Evolutionary conservation across 441 rosid species (phyloP), one percentile per base, ranked within the genome.

Genomic region (Viola pubescens): DNA sequence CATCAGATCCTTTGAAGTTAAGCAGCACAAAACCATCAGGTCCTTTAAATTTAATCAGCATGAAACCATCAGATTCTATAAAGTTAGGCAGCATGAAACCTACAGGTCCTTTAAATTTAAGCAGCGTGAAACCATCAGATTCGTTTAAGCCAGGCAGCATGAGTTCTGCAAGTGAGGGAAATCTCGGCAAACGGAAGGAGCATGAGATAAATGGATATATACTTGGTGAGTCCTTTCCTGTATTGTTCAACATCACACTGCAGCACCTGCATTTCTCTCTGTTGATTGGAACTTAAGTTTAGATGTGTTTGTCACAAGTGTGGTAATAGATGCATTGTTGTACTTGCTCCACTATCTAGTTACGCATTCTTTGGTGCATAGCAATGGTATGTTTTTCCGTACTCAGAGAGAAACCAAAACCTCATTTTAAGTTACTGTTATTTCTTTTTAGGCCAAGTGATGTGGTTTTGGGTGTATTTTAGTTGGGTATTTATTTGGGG

Each of bases 141-240:
- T 64, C 58, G 54, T 54, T 52, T 16, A 63, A 62, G 67, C 79
- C 66, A 48, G 50, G 70, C 60, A 54, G 59, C 74, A 62, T 54
- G 53, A 66, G 63, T 67, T 60, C 56, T 62, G 47, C 57, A 0
- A 14, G 60, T 45, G 81, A 70, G 59, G 74, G 71, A 59, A 67
- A 52, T 61, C 75, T 67, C 58, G 76, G 81, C 70, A 82, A 83
- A 42, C 82, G 86, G 37, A 80, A 82, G 68, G 82, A 76, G 70
- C 71, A 4, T 66, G 82, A 76, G 72, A 62, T 74, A 39, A 82
- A 86, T 70, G 88, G 89, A 56, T 63, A 63, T 57, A 60, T 76
- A 64, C 75, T 66, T 72, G 89, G 94, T 86, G 78, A 86, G 94
- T 80, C 72, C 55, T 61, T 58, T 62, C 59, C 38, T 80, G 64